Conservation (phyloP, 1,284 basidiomycete genomes). For the Thelephora terrestris region DNA sequence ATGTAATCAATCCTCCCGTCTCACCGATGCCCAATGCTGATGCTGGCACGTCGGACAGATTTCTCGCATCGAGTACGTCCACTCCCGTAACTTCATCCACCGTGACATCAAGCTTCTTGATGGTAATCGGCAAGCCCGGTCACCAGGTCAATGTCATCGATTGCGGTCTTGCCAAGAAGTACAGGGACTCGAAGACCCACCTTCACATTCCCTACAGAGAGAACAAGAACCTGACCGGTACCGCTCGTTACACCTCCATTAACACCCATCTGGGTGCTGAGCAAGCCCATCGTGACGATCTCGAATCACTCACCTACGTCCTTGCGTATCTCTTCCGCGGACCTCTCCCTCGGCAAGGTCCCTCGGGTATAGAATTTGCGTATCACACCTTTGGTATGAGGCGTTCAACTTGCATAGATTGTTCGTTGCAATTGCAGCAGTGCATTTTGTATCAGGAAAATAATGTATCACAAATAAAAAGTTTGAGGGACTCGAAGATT, state of each 20-base stretch:
- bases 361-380: no score
- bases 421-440: no score
- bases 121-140: conserved; percentile 99
- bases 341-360: conserved; percentile 93
- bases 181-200: conserved; percentile 98
- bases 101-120: conserved; percentile 99
- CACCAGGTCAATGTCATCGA: conserved; percentile 99
- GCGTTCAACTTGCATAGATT: no score
- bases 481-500: no score
- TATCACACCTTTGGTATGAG: no score
- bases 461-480: no score
- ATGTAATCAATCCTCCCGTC: conserved; percentile 20
- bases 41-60: conserved; percentile 55
- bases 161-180: conserved; percentile 99
- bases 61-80: conserved; percentile 98
- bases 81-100: conserved; percentile 99
- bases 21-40: conserved; percentile 3
- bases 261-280: conserved; percentile 98
- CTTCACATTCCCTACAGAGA: conserved; percentile 99
- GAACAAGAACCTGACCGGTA: conserved; percentile 99
- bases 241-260: conserved; percentile 98
- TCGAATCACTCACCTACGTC: conserved; percentile 94
- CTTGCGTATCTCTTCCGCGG: conserved; percentile 98
- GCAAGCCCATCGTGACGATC: conserved; percentile 91
- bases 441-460: no score